These are phyloP conservation scores for Suillus clintonianus DNA, from an alignment of 768 basidiomycete species.

Conservation along the genomic window DNA sequence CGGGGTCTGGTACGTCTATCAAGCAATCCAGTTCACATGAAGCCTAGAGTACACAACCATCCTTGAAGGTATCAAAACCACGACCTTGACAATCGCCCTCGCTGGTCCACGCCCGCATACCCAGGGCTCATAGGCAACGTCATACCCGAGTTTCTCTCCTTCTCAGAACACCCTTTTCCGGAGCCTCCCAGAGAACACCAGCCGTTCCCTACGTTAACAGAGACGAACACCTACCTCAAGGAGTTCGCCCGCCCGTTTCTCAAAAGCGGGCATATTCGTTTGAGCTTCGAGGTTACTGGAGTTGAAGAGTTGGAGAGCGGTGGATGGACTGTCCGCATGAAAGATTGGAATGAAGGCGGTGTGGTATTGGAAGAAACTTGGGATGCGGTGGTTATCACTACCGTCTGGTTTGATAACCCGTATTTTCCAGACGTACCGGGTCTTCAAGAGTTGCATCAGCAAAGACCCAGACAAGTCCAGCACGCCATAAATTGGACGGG, in stretches of 20 bases:
- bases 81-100: conserved; percentile 1
- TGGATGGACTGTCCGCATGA: conserved; percentile 43
- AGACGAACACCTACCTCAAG: conserved; percentile 29
- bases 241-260: conserved; percentile 26
- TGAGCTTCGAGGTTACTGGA: conserved; percentile 41
- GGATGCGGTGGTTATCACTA: conserved; percentile 52
- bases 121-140: conserved; percentile 52
- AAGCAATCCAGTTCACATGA: neutral
- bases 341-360: conserved; percentile 36
- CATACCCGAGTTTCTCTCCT: conserved; percentile 40
- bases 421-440: conserved; percentile 47
- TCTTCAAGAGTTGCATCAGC: conserved; percentile 35
- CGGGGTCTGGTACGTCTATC: conserved; percentile 45
- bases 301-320: conserved; percentile 37
- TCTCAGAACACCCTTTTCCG: conserved; percentile 33
- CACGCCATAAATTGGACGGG: conserved; percentile 48
- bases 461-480: conserved; percentile 34
- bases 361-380: conserved; percentile 38
- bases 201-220: conserved; percentile 30
- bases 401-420: conserved; percentile 47
- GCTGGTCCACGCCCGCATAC: conserved; percentile 52
- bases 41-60: neutral
- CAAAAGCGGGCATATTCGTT: conserved; percentile 35
- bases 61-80: neutral
- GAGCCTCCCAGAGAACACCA: conserved; percentile 20